Evolutionary conservation across 1,139 yeast species (phyloP).

Genomic region (Blastobotrys buckinghamii): DNA sequence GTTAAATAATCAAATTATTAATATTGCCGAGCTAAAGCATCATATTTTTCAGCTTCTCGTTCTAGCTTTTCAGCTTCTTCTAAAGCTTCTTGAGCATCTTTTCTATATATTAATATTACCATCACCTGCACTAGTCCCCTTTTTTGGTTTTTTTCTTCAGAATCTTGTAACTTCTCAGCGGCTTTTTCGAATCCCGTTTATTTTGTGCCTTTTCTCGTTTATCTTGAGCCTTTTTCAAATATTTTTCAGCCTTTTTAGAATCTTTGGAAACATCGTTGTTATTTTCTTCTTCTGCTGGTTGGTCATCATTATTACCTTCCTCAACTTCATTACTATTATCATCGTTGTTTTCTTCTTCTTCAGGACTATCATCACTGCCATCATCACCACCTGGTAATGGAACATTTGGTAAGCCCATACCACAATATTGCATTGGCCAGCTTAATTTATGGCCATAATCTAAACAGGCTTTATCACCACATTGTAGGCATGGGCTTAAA

Average conservation of each 20-base stretch:
- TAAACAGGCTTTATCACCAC: neutral
- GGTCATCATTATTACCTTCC: neutral
- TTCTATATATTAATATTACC: neutral
- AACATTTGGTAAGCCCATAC: neutral
- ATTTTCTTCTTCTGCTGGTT: neutral
- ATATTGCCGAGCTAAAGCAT: too few species aligned
- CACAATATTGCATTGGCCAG: neutral
- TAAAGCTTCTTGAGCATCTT: neutral
- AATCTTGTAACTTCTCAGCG: neutral
- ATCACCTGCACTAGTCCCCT: too few species aligned
- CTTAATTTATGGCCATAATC: conserved; percentile 1
- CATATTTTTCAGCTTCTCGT: neutral
- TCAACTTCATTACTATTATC: neutral
- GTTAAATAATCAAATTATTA: too few species aligned
- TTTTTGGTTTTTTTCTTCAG: neutral
- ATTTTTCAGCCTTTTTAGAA: neutral
- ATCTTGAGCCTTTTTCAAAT: neutral
- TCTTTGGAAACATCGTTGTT: neutral
- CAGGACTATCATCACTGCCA: neutral
- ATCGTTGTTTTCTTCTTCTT: neutral
- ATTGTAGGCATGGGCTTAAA: conserved; percentile 5
- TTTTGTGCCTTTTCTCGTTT: neutral
- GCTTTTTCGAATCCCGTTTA: neutral
- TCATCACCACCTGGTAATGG: neutral
- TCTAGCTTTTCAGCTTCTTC: neutral